phyloP scores from a whole-genome alignment of 176 grass and related monocot species.

The Bolboschoenus planiculmis region DNA sequence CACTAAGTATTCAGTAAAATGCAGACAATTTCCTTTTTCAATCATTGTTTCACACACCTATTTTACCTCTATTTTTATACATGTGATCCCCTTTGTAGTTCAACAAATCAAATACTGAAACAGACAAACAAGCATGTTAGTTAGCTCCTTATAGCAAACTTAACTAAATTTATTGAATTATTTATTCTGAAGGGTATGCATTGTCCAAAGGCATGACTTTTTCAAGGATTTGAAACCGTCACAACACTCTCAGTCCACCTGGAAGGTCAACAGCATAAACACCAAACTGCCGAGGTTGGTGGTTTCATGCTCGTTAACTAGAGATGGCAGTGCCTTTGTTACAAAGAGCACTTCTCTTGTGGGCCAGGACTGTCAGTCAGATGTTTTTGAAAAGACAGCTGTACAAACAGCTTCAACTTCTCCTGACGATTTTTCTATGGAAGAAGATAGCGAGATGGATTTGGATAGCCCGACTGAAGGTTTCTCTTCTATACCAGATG shows the following conservation, averaged over 20 bases:
- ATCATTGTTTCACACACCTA: too few relatives aligned
- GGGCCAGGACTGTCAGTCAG: constrained; percentile 48
- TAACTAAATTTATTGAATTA: background rate
- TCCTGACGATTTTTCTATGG: constrained; percentile 25
- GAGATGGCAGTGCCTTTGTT: constrained; percentile 9
- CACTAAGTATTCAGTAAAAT: background rate
- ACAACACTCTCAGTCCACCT: background rate
- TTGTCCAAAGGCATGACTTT: background rate
- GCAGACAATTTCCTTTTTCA: background rate
- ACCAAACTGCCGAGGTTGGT: background rate
- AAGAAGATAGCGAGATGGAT: constrained; percentile 48
- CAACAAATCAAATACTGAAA: background rate
- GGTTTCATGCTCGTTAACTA: constrained; percentile 1
- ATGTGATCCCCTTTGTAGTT: background rate
- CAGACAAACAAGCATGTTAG: background rate
- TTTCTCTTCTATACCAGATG: constrained; percentile 62
- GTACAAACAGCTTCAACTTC: constrained; percentile 20
- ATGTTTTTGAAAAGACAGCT: constrained; percentile 29
- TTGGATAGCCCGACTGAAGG: constrained; percentile 72
- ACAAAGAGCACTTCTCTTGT: constrained; percentile 43
- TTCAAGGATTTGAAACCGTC: background rate
- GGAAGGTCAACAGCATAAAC: background rate
- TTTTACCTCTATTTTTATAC: background rate
- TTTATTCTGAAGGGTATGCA: background rate
- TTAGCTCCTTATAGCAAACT: background rate